A percentile compares a stretch with the other conserved stretches of the same genome.
phyloP scores from a whole-genome alignment of 768 basidiomycete species.

The Tricholoma flavovirens region DNA sequence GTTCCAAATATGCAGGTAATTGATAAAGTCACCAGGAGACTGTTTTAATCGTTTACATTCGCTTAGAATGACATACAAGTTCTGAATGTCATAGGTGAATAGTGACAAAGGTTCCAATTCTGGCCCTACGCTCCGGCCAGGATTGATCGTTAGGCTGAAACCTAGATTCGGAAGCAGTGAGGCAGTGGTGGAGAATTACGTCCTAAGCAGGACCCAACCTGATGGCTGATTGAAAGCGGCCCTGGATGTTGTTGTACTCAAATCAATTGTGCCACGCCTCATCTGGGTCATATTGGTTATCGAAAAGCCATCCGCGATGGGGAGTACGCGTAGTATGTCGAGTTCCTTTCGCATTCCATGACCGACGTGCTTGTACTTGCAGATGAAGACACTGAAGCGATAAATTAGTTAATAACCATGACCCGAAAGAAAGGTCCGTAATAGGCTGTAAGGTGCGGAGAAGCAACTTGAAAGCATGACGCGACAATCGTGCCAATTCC shows the following conservation, averaged over 20 bases:
- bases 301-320: slow-evolving; percentile 49
- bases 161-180: slow-evolving; percentile 28
- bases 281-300: slow-evolving; percentile 52
- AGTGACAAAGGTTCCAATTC: slow-evolving; percentile 34
- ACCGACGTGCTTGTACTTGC: slow-evolving; percentile 29
- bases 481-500: not conserved
- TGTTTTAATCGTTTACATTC: slow-evolving; percentile 57
- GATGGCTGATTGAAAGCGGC: slow-evolving; percentile 30
- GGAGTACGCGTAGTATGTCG: slow-evolving; percentile 46
- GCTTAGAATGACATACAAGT: slow-evolving; percentile 39
- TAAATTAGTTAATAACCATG: not conserved
- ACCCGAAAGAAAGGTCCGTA: not conserved
- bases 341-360: slow-evolving; percentile 27
- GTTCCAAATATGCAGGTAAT: not conserved
- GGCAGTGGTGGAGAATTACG: not conserved
- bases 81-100: slow-evolving; percentile 41
- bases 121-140: slow-evolving; percentile 29
- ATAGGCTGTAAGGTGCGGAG: not conserved
- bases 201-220: slow-evolving; percentile 27
- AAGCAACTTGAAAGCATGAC: not conserved
- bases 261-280: slow-evolving; percentile 32
- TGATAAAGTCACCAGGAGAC: slow-evolving; percentile 32
- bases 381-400: slow-evolving; percentile 41
- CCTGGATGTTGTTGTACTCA: slow-evolving; percentile 18
- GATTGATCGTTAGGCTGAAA: slow-evolving; percentile 47